Evolutionary conservation across 768 basidiomycete species (phyloP).

Genomic region (Lactarius sanguifluus): DNA sequence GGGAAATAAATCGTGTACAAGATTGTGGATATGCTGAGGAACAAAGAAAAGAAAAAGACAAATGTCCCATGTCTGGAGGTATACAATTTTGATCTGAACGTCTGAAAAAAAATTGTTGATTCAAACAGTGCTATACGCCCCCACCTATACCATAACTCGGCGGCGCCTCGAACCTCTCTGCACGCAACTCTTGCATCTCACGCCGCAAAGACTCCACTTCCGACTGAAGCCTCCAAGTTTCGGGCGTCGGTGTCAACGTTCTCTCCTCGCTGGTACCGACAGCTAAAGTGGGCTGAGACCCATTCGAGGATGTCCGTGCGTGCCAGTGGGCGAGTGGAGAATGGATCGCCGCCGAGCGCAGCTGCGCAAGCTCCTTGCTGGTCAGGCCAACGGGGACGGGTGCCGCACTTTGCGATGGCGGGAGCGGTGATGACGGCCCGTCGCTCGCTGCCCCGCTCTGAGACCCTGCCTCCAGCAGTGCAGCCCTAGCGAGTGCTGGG

Average conservation of each 20-base stretch:
- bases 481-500: neutral
- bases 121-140: too few species aligned
- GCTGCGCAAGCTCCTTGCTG: constrained; percentile 20
- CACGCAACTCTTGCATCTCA: constrained; percentile 33
- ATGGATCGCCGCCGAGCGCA: neutral
- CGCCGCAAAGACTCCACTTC: constrained; percentile 35
- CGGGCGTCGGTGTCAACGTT: neutral
- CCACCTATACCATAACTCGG: constrained; percentile 29
- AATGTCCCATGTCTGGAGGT: too few species aligned
- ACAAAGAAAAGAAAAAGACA: too few species aligned
- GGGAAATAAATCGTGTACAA: too few species aligned
- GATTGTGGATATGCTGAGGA: too few species aligned
- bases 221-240: constrained; percentile 8
- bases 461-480: neutral
- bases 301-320: too few species aligned
- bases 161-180: constrained; percentile 33
- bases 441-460: too few species aligned
- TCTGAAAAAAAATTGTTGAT: too few species aligned
- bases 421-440: too few species aligned
- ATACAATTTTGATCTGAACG: too few species aligned
- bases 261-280: neutral
- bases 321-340: neutral
- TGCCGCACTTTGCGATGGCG: neutral
- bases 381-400: constrained; percentile 8
- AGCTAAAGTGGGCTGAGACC: neutral